Conservation (phyloP, 495 filamentous ascomycete species). For the Trichocladium antarcticum region DNA sequence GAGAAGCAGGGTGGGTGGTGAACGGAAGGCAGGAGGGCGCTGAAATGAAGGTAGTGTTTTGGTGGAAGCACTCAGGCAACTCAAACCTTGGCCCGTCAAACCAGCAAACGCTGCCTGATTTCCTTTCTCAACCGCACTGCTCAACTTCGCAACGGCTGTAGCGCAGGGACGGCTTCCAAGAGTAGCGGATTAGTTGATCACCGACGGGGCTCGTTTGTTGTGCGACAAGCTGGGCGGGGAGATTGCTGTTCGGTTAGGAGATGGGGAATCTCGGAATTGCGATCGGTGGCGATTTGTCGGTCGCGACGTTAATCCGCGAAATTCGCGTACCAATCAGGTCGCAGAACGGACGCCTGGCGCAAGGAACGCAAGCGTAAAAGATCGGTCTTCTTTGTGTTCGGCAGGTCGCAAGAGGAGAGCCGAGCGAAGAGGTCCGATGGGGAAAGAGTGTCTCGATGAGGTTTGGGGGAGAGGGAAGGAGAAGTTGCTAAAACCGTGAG, state of each 20-base stretch:
- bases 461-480: slow-evolving; percentile 20
- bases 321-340: too few species aligned
- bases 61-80: slow-evolving; percentile 24
- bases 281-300: background rate
- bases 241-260: background rate
- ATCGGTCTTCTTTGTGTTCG: slow-evolving; percentile 1
- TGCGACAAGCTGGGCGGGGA: background rate
- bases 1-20: slow-evolving; percentile 4
- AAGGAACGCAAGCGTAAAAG: slow-evolving; percentile 1
- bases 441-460: slow-evolving; percentile 21
- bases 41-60: slow-evolving; percentile 19
- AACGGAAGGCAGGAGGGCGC: slow-evolving; percentile 4
- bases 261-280: background rate
- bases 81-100: slow-evolving; percentile 31
- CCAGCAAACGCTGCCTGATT: slow-evolving; percentile 16
- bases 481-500: slow-evolving; percentile 25
- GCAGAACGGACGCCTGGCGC: slow-evolving; percentile 1
- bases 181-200: background rate
- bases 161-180: background rate
- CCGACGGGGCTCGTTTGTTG: too few species aligned
- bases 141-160: background rate
- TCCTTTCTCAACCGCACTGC: slow-evolving; percentile 8
- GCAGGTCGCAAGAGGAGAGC: background rate
- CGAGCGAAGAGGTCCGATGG: slow-evolving; percentile 10
- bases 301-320: background rate